Evolutionary conservation across 495 filamentous ascomycete genomes (phyloP), one percentile per base, ranked within the genome.

Genomic region (Podospora bellae-mahoneyi): DNA sequence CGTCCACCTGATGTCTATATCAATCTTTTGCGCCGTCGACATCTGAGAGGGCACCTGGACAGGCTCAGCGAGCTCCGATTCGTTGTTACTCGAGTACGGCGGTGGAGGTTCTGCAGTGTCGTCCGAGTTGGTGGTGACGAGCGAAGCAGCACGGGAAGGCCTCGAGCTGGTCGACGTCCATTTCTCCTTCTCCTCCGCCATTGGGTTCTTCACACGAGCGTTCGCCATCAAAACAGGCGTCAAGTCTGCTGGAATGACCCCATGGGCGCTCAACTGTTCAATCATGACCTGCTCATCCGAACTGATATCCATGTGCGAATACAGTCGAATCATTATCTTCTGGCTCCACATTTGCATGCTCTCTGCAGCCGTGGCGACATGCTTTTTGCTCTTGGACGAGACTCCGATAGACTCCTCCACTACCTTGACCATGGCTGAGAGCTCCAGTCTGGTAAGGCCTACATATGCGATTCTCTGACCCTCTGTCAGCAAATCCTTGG

Each of bases 1-100:
- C 0, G 95, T 99, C 95, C 95, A 99, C 48, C 95, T 89, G 64
- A 99, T 83, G 76, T 99, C 95, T 62, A 99, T 96, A 72, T 98
- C 93, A 65, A 99, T 91, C 67, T 91, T 94, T 44, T 89, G 84
- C 9, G 90, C 91, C 1, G 84, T 87, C 0, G 91, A 90, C 69
- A 99, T 84, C 74, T 97, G 87, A 13, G 91, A 91, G 3, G 92
- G 92, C 5, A 86, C 92, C 68, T 87, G 87, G 16, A 97, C 92
- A 20, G 75, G 67, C 69, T 88, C 88, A 1, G 88, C 88, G 65
- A 92, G 78, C 54, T 91, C 89, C 10, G 90, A 86, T n/a, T 84
- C 85, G 20, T 89, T 86, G 61, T 92, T 84, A 9, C 85, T 86
- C 67, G 88, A 81, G 69, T 96, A 95, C 2, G 90, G 85, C 19